Evolutionary conservation across 106 monocot species (phyloP), one percentile per base, ranked within the genome.

Genomic region (Dioscorea zingiberensis): DNA sequence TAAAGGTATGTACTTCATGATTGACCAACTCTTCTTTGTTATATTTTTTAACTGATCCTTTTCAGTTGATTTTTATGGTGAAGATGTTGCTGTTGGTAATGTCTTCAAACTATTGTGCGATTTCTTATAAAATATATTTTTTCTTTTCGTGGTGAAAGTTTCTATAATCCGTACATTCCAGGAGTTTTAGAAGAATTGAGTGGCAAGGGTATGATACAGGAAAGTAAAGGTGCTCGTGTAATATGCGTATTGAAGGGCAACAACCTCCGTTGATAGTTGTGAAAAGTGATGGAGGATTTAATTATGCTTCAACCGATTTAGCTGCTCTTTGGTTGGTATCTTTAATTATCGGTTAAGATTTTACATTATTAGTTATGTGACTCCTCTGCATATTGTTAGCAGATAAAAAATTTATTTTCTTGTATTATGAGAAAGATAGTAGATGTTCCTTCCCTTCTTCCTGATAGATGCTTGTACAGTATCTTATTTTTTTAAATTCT

Each of bases 241-340:
- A 91, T 95, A 71, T 85, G n/a, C n/a, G 83, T 65, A 82, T 95
- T 71, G 80, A 91, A 62, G 85, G 91, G 6, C 80, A 91, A 58
- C 8, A 25, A 4, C 81, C 81, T 54, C 94, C 94, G 68, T 77
- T 95, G 69, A 95, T 95, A 75, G 91, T 95, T 65, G 81, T 87
- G 18, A 95, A 95, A 64, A 88, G 72, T 26, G 94, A 95, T 63
- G 91, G 91, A 47, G 94, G 91, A 55, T 95, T 73, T 70, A 95
- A 95, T 56, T 95, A 95, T 74, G 91, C 90, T 27, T 95, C 94
- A 66, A 95, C 94, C 58, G 94, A 95, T 83, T 72, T 95, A 45
- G 48, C 94, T 23, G 94, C 94, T 70, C 80, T 95, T 63, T 85
- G 85, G 94, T 95, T 49, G 70, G 81, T 77, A 56, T 24, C 48